Evolutionary conservation across 2,329 filamentous ascomycete species (phyloP).

Genomic region (Blastomyces emzantsi): DNA sequence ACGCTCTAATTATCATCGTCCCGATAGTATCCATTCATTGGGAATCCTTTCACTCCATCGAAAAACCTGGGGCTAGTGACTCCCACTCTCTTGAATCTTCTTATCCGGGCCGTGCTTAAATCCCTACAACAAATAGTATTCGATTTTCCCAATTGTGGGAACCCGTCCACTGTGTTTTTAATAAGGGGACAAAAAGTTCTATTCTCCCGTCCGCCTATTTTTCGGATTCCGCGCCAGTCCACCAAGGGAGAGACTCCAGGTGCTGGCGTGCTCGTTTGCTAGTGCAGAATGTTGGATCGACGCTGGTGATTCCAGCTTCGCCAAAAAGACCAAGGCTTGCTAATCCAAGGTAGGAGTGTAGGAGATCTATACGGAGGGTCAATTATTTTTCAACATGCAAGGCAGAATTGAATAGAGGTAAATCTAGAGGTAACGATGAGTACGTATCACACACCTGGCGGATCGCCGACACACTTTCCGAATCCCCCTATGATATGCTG

Average conservation of each 20-base stretch:
- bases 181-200: background rate
- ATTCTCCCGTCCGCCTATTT: background rate
- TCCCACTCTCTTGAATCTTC: background rate
- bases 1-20: background rate
- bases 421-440: constrained; percentile 20
- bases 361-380: constrained; percentile 52
- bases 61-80: background rate
- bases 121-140: background rate
- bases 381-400: constrained; percentile 21
- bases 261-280: constrained; percentile 44
- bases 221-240: constrained; percentile 16
- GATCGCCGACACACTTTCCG: constrained; percentile 58
- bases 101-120: background rate
- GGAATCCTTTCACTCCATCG: background rate
- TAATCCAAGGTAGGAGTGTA: constrained; percentile 83
- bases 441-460: constrained; percentile 47
- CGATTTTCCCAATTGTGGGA: background rate
- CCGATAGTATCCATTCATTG: background rate
- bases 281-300: constrained; percentile 70
- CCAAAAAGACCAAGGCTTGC: constrained; percentile 66
- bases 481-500: constrained; percentile 81
- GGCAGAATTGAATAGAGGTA: constrained; percentile 25
- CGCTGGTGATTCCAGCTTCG: constrained; percentile 57
- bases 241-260: constrained; percentile 36
- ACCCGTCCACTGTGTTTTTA: background rate